phyloP scores from a whole-genome alignment of 495 filamentous ascomycete genomes.

The Choiromyces venosus region DNA sequence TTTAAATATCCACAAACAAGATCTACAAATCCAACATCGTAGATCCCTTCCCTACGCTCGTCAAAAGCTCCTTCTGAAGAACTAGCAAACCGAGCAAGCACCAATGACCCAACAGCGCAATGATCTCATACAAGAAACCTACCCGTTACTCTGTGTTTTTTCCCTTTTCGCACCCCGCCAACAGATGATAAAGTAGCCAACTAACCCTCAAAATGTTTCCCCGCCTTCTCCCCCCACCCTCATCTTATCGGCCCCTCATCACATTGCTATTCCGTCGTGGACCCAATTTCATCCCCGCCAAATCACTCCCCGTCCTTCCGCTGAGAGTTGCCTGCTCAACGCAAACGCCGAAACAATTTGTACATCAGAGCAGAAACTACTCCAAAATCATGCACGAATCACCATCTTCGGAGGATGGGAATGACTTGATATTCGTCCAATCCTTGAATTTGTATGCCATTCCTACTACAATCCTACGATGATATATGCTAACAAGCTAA shows the following conservation, averaged over 20 bases:
- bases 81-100: neutral
- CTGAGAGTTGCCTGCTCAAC: neutral
- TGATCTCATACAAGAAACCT: neutral
- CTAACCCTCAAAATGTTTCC: neutral
- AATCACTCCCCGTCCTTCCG: neutral
- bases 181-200: neutral
- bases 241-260: neutral
- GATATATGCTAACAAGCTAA: slow-evolving; percentile 25
- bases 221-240: slow-evolving; percentile 1
- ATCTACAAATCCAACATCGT: neutral
- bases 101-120: neutral
- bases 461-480: neutral
- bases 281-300: neutral
- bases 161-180: neutral
- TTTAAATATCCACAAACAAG: neutral
- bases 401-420: slow-evolving; percentile 39
- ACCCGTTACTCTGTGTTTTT: neutral
- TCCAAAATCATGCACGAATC: slow-evolving; percentile 29
- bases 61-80: neutral
- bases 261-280: neutral
- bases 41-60: neutral
- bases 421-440: slow-evolving; percentile 41
- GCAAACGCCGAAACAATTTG: neutral
- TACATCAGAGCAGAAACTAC: slow-evolving; percentile 4
- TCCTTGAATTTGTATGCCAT: slow-evolving; percentile 35